These are phyloP conservation scores for Naegleria fowleri DNA, from an alignment of 208 protist species.

Conservation along the genomic window DNA sequence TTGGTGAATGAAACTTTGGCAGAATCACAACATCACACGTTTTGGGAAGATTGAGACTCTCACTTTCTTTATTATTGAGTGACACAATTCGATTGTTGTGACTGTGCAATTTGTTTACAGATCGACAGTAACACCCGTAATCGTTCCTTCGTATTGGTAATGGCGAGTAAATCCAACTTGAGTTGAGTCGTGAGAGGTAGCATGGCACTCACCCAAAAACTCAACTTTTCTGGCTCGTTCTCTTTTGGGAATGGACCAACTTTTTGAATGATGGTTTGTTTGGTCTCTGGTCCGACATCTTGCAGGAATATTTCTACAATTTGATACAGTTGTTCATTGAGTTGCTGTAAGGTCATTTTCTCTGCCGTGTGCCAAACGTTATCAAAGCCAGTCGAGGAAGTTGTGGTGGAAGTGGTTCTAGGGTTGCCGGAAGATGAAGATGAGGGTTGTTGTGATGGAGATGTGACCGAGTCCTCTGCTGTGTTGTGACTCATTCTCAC, in stretches of 20 bases:
- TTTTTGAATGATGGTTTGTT: neutral
- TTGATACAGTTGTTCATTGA: neutral
- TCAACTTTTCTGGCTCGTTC: neutral
- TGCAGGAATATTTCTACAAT: neutral
- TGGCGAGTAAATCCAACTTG: neutral
- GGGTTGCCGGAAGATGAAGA: too few species aligned
- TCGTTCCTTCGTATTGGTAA: neutral
- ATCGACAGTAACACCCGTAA: neutral
- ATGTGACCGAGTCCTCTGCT: too few species aligned
- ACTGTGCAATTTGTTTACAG: neutral
- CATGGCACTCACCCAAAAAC: conserved; percentile 1
- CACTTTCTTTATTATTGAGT: neutral
- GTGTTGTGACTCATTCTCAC: neutral
- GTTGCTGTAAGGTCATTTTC: neutral
- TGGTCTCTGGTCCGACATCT: neutral
- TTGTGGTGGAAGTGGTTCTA: neutral
- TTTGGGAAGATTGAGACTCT: too few species aligned
- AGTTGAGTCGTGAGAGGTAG: neutral
- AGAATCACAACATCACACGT: too few species aligned
- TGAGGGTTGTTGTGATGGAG: too few species aligned
- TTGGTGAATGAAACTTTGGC: too few species aligned
- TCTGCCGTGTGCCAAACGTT: neutral
- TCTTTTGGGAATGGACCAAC: neutral
- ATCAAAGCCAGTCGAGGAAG: neutral
- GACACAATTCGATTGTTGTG: neutral